These are phyloP conservation scores for Calonectria henricotiae DNA, from an alignment of 2,329 filamentous ascomycete species.

Conservation along the genomic window DNA sequence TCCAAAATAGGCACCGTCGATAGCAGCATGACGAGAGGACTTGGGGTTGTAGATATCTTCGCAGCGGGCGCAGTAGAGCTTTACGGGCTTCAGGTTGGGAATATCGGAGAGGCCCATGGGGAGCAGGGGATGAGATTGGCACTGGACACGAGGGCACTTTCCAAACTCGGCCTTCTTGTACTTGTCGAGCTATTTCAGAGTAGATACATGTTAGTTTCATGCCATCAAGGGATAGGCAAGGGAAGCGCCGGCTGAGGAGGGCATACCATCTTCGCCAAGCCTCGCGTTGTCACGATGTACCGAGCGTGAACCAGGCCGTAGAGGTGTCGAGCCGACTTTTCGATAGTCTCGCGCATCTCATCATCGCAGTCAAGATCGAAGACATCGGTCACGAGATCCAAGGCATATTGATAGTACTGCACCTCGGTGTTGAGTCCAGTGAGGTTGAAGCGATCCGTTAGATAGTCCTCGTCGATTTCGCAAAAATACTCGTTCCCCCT, in stretches of 20 bases:
- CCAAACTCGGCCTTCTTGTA: conserved; percentile 99
- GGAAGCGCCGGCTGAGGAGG: conserved; percentile 46
- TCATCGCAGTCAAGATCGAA: conserved; percentile 99
- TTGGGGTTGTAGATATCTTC: conserved; percentile 99
- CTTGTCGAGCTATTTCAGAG: conserved; percentile 85
- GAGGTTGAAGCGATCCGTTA: conserved; percentile 98
- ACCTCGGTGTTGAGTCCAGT: conserved; percentile 98
- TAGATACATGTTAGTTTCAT: conserved; percentile 25
- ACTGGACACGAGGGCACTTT: conserved; percentile 97
- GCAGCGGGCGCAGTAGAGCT: conserved; percentile 97
- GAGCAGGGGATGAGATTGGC: conserved; percentile 91
- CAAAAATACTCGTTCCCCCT: conserved; percentile 99
- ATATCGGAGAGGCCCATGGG: conserved; percentile 96
- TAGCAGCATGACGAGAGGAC: conserved; percentile 93
- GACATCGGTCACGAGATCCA: conserved; percentile 97
- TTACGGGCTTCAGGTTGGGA: conserved; percentile 90
- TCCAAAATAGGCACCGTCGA: conserved; percentile 98
- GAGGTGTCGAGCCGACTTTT: conserved; percentile 95
- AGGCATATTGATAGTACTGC: conserved; percentile 98
- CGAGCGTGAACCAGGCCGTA: conserved; percentile 97
- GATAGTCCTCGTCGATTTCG: conserved; percentile 99
- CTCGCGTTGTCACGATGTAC: conserved; percentile 96
- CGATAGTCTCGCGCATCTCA: conserved; percentile 97
- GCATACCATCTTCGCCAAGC: conserved; percentile 94
- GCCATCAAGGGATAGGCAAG: neutral